A percentile compares a stretch with the other conserved stretches of the same genome.
These are phyloP conservation scores for Colletotrichum higginsianum DNA, from an alignment of 2,329 filamentous ascomycete genomes.

Conservation along the genomic window DNA sequence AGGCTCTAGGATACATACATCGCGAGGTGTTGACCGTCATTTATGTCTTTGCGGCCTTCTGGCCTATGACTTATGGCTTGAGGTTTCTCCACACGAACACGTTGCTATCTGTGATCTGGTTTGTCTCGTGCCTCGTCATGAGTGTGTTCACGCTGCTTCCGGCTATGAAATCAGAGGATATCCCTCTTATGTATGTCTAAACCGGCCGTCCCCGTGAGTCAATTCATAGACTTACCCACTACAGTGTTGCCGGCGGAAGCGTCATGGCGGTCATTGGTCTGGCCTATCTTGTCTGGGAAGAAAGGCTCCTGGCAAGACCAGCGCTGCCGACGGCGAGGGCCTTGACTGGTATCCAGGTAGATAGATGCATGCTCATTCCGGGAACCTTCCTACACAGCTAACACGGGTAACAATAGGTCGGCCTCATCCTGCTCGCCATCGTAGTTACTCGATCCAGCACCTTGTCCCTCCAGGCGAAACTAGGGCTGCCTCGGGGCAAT, in stretches of 20 bases:
- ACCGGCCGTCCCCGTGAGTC: too few relatives aligned
- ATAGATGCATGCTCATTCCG: constrained; percentile 46
- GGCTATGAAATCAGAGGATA: constrained; percentile 86
- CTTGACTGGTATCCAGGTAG: constrained; percentile 77
- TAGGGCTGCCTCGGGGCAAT: constrained; percentile 88
- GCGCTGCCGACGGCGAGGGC: constrained; percentile 63
- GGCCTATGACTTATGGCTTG: constrained; percentile 82
- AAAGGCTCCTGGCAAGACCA: constrained; percentile 54
- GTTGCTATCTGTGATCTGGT: constrained; percentile 79
- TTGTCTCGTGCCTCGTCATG: constrained; percentile 83
- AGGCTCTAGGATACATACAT: constrained; percentile 94
- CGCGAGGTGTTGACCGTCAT: constrained; percentile 88
- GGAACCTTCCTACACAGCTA: constrained; percentile 29
- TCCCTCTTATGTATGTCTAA: constrained; percentile 77
- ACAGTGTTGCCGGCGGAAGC: constrained; percentile 79
- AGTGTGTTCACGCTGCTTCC: constrained; percentile 91
- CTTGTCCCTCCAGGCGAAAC: constrained; percentile 86
- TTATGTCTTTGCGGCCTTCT: constrained; percentile 82
- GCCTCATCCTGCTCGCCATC: constrained; percentile 85
- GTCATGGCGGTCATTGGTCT: constrained; percentile 85
- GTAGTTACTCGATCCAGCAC: constrained; percentile 89
- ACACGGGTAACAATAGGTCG: constrained; percentile 65
- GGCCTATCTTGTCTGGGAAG: constrained; percentile 85
- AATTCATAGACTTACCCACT: constrained; percentile 43
- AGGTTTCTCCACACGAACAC: constrained; percentile 79